Evolutionary conservation across 106 monocot species (phyloP), one percentile per base, ranked within the genome.

Genomic region (Alisma plantagoaquatica): DNA sequence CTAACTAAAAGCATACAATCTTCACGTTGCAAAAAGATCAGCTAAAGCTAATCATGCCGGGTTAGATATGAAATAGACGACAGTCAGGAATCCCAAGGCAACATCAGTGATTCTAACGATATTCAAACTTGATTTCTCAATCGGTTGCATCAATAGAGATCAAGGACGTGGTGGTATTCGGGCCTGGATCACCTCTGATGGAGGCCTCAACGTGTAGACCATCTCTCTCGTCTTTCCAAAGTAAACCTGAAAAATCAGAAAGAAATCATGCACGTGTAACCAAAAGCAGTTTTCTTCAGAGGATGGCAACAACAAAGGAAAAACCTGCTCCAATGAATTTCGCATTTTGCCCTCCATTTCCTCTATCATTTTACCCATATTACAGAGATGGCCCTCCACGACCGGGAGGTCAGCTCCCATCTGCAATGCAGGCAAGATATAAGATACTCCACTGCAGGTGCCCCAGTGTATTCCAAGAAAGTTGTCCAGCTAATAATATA

Each of bases 141-240:
- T n/a, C n/a, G n/a, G n/a, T n/a, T n/a, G n/a, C n/a, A n/a, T n/a
- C n/a, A n/a, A n/a, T n/a, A n/a, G n/a, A n/a, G n/a, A n/a, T n/a
- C n/a, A n/a, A n/a, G n/a, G n/a, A n/a, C n/a, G n/a, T n/a, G n/a
- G n/a, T 9, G 67, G 87, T 27, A 78, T 21, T 51, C 73, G 70
- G 29, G 69, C 33, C 42, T 82, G 85, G 6, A 82, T 16, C 7
- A 57, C 79, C 49, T 90, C 85, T 4, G 79, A 76, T 15, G 75
- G 85, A 18, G 98, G 98, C 50, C 89, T 71, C 31, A 90, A 38
- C 1, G 67, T 86, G 67, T 90, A 99, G 1, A 99, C 77, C 98
- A 99, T 90, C 62, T 90, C 98, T 72, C 98, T 85, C n/a, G 98
- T 99, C 78, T 99, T 99, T 27, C 98, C 98, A 52, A 99, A 99